Conservation (phyloP, 805 yeast species). For the Jamesozyma jinghongensis region DNA sequence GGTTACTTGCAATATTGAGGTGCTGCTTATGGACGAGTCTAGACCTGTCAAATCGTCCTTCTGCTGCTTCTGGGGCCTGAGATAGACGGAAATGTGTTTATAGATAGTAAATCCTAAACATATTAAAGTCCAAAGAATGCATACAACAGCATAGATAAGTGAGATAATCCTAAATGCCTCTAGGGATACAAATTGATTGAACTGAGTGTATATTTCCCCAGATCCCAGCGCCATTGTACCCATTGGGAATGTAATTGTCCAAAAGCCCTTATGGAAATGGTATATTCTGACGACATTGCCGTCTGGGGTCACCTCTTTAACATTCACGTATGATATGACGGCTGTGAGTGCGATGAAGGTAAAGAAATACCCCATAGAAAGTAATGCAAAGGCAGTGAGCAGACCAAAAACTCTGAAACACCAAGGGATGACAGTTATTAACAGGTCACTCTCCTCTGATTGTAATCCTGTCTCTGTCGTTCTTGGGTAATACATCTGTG, state of each 20-base stretch:
- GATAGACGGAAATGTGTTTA: background rate
- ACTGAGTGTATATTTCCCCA: slow-evolving; percentile 39
- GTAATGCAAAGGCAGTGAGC: slow-evolving; percentile 36
- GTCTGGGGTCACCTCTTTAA: slow-evolving; percentile 15
- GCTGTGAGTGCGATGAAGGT: slow-evolving; percentile 36
- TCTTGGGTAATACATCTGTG: slow-evolving; percentile 12
- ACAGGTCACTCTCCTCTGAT: slow-evolving; percentile 11
- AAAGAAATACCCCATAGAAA: slow-evolving; percentile 52
- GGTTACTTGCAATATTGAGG: too few species aligned
- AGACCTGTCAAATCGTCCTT: too few species aligned
- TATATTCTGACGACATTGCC: slow-evolving; percentile 21
- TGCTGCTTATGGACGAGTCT: too few species aligned
- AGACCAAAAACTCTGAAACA: slow-evolving; percentile 31
- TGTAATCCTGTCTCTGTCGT: background rate
- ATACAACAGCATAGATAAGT: slow-evolving; percentile 47
- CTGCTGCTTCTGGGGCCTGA: too few species aligned
- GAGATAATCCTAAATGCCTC: slow-evolving; percentile 54
- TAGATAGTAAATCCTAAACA: slow-evolving; percentile 30
- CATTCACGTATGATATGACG: slow-evolving; percentile 11
- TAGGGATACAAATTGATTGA: slow-evolving; percentile 32
- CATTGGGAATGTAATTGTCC: slow-evolving; percentile 87
- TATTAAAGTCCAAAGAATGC: slow-evolving; percentile 37
- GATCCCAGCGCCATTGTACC: slow-evolving; percentile 71
- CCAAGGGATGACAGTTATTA: slow-evolving; percentile 21
- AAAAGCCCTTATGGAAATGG: slow-evolving; percentile 46